A percentile compares a stretch with the other conserved stretches of the same genome.
Conservation (phyloP, 2,329 filamentous ascomycete species). For the Scolecobasidium constrictum region DNA sequence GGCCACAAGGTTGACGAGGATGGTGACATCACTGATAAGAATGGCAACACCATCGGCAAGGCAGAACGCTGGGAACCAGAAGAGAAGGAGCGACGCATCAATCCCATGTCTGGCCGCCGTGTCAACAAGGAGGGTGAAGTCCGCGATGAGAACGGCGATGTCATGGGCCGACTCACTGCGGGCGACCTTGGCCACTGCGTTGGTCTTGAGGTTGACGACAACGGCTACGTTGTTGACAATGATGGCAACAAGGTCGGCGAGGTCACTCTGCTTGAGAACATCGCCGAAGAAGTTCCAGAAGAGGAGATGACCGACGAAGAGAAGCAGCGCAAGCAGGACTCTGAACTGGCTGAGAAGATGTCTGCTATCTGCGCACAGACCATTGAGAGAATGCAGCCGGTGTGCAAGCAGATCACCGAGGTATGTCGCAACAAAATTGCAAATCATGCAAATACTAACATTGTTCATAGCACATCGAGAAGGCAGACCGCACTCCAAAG, state of each 20-base stretch:
- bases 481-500: slow-evolving; percentile 67
- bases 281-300: slow-evolving; percentile 47
- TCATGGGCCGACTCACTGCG: slow-evolving; percentile 38
- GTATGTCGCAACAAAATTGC: slow-evolving; percentile 32
- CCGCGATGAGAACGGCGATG: slow-evolving; percentile 38
- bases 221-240: slow-evolving; percentile 41
- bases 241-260: slow-evolving; percentile 54
- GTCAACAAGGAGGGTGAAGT: slow-evolving; percentile 45
- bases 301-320: slow-evolving; percentile 39
- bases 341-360: slow-evolving; percentile 69
- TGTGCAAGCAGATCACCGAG: slow-evolving; percentile 77
- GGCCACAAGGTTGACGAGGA: slow-evolving; percentile 41
- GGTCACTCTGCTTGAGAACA: slow-evolving; percentile 50
- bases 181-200: slow-evolving; percentile 41
- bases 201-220: slow-evolving; percentile 41
- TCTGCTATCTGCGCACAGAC: slow-evolving; percentile 61
- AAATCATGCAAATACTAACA: slow-evolving; percentile 16
- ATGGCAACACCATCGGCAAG: slow-evolving; percentile 41
- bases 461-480: slow-evolving; percentile 56
- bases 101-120: slow-evolving; percentile 46
- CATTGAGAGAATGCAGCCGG: slow-evolving; percentile 71
- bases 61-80: slow-evolving; percentile 43
- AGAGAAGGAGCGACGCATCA: slow-evolving; percentile 44
- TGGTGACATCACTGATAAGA: slow-evolving; percentile 42
- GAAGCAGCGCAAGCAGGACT: slow-evolving; percentile 47